Conservation (phyloP, 768 basidiomycete species). For the Suillus plorans region DNA sequence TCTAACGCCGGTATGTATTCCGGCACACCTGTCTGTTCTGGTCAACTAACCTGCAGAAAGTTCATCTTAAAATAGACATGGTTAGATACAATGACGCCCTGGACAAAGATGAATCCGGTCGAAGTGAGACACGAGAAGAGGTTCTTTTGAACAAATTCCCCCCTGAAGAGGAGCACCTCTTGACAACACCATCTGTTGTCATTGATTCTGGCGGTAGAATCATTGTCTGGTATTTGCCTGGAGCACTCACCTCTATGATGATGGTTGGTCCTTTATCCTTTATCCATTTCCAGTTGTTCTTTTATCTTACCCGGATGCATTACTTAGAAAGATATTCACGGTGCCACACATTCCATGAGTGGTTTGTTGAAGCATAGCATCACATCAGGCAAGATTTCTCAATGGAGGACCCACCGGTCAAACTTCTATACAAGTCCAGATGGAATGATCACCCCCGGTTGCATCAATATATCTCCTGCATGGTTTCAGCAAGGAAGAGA, state of each 20-base stretch:
- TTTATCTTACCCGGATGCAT: background rate
- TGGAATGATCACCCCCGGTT: background rate
- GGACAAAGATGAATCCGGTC: background rate
- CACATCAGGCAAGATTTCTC: background rate
- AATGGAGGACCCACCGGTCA: background rate
- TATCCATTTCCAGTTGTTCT: background rate
- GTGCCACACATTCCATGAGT: background rate
- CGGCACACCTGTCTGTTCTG: background rate
- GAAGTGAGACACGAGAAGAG: background rate
- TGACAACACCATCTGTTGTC: background rate
- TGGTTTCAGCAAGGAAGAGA: conserved; percentile 5
- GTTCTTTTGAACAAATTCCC: background rate
- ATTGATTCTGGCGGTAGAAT: background rate
- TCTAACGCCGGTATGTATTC: background rate
- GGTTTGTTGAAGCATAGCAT: background rate
- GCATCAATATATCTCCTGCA: background rate
- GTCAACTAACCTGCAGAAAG: background rate
- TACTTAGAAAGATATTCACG: background rate
- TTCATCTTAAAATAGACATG: background rate
- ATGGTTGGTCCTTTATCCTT: background rate
- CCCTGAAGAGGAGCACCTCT: background rate
- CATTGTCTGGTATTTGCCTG: background rate
- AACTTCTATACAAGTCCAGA: background rate
- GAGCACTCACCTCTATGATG: background rate
- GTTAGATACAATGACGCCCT: background rate